Evolutionary conservation across 2,329 filamentous ascomycete species (phyloP).

Genomic region (Aplosporella prunicola): DNA sequence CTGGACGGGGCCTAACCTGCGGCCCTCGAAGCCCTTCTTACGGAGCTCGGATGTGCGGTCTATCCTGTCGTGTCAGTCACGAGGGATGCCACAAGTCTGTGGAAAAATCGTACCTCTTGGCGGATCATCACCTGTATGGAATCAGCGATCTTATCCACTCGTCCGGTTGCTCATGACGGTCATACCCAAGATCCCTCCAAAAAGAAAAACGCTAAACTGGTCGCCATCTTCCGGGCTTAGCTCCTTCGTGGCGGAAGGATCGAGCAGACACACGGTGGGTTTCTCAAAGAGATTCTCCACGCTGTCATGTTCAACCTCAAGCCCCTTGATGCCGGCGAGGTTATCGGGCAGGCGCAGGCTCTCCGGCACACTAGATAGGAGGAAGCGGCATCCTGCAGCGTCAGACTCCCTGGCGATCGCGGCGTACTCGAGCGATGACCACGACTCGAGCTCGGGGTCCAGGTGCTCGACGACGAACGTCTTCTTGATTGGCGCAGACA

Average conservation of each 20-base stretch:
- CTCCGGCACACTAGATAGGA: constrained; percentile 70
- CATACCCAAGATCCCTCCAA: constrained; percentile 88
- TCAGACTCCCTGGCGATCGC: constrained; percentile 77
- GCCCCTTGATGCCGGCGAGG: constrained; percentile 50
- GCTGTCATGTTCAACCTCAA: constrained; percentile 63
- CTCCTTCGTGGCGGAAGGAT: constrained; percentile 75
- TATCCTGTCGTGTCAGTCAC: constrained; percentile 30
- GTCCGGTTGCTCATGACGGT: constrained; percentile 4
- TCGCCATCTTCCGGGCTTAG: constrained; percentile 74
- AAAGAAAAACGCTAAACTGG: constrained; percentile 81
- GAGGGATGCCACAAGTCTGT: constrained; percentile 1
- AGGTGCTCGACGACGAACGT: constrained; percentile 95
- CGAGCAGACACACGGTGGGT: constrained; percentile 74
- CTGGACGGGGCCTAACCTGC: constrained; percentile 81
- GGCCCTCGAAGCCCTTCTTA: constrained; percentile 82
- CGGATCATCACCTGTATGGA: constrained; percentile 69
- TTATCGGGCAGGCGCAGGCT: constrained; percentile 51
- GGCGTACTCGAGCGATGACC: constrained; percentile 89
- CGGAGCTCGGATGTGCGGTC: constrained; percentile 93
- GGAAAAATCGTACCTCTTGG: constrained; percentile 59
- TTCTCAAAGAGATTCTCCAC: constrained; percentile 80
- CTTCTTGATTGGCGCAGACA: constrained; percentile 35
- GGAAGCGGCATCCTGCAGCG: constrained; percentile 57
- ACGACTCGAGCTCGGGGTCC: constrained; percentile 84
- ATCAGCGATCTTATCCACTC: constrained; percentile 17